phyloP scores from a whole-genome alignment of 495 filamentous ascomycete genomes.

The Aspergillus taichungensis region DNA sequence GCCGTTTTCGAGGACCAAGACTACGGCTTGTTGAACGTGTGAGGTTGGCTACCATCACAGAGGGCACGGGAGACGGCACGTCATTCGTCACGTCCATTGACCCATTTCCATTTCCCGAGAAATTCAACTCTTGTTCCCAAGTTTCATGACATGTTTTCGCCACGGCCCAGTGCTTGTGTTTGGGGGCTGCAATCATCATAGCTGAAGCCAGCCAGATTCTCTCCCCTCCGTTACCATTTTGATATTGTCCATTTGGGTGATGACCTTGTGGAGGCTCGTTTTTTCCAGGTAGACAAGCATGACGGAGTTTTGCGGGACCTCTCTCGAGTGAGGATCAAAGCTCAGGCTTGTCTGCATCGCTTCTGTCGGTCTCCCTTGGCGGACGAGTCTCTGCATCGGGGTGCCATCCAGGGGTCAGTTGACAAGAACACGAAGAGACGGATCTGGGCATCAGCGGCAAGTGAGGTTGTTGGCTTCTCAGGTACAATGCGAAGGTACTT shows the following conservation, averaged over 20 bases:
- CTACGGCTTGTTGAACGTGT: no score
- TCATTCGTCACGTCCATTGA: conserved; percentile 14
- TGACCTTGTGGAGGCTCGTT: background rate
- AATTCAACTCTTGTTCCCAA: conserved; percentile 7
- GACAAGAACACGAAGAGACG: conserved; percentile 13
- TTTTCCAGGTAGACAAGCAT: background rate
- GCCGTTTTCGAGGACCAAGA: no score
- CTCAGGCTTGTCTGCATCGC: conserved; percentile 70
- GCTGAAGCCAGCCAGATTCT: background rate
- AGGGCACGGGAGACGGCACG: background rate
- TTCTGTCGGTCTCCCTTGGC: conserved; percentile 5
- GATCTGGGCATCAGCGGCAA: conserved; percentile 20
- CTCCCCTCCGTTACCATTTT: conserved; percentile 5
- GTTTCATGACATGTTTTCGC: no score
- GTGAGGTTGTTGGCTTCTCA: background rate
- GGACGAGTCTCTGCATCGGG: conserved; percentile 1
- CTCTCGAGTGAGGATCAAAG: conserved; percentile 96
- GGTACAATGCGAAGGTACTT: conserved; percentile 9
- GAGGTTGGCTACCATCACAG: no score
- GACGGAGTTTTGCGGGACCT: conserved; percentile 53
- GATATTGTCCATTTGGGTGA: background rate
- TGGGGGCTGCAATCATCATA: background rate
- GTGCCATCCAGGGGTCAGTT: conserved; percentile 8
- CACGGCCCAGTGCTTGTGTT: background rate
- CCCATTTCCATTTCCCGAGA: conserved; percentile 1